These are phyloP conservation scores for Cephaloascus albidus DNA, from an alignment of 805 yeast species.

Conservation along the genomic window DNA sequence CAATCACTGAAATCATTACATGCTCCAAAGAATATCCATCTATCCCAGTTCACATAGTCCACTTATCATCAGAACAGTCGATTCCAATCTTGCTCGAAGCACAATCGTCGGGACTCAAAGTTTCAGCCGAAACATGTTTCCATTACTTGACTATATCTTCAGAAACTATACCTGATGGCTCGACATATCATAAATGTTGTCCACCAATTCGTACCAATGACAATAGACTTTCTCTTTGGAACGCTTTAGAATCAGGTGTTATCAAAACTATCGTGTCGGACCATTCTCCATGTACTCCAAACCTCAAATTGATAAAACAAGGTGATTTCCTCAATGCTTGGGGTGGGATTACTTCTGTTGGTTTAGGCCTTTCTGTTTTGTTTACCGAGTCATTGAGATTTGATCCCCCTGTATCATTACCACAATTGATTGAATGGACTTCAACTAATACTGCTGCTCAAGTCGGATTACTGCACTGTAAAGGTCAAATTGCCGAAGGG, in stretches of 20 bases:
- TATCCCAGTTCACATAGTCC: constrained; percentile 80
- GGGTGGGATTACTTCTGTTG: constrained; percentile 95
- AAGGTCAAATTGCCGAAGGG: constrained; percentile 69
- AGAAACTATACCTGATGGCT: constrained; percentile 66
- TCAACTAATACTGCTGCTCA: constrained; percentile 77
- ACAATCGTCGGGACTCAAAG: constrained; percentile 43
- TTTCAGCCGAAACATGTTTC: constrained; percentile 90
- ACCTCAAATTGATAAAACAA: constrained; percentile 66
- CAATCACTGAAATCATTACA: constrained; percentile 62
- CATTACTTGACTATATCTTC: constrained; percentile 77
- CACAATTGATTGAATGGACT: constrained; percentile 74
- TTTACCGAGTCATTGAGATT: constrained; percentile 63
- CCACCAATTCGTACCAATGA: constrained; percentile 82
- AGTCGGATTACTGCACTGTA: constrained; percentile 62
- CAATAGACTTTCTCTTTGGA: constrained; percentile 71
- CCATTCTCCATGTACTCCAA: constrained; percentile 95
- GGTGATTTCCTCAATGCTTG: constrained; percentile 91
- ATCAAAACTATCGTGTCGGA: constrained; percentile 87
- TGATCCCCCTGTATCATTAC: constrained; percentile 38
- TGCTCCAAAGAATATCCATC: constrained; percentile 49
- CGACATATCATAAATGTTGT: constrained; percentile 86
- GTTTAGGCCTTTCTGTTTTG: constrained; percentile 76
- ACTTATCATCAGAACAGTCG: constrained; percentile 79
- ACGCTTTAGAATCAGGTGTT: constrained; percentile 54
- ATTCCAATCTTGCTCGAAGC: constrained; percentile 67